These are phyloP conservation scores for Gossypium raimondii DNA, from an alignment of 345 rosid species.

Conservation along the genomic window DNA sequence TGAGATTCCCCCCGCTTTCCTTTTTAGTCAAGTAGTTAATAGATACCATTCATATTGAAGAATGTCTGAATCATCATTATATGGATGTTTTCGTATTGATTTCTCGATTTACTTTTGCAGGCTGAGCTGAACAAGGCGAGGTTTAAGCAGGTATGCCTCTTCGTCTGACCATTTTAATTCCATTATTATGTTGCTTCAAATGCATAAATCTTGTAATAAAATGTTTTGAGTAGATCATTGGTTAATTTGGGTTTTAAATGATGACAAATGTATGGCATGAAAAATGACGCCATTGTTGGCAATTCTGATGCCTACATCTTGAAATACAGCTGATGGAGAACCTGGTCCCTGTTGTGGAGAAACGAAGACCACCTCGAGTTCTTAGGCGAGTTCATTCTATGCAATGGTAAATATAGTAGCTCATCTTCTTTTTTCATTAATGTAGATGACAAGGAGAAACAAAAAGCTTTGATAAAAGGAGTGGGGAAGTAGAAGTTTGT, in stretches of 20 bases:
- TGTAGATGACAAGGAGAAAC: not conserved
- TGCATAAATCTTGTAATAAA: not conserved
- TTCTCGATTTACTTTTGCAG: constrained; percentile 25
- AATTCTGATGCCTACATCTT: not conserved
- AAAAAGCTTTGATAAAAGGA: not conserved
- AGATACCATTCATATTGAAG: not conserved
- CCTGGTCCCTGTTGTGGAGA: constrained; percentile 41
- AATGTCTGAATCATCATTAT: not conserved
- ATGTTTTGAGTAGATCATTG: not conserved
- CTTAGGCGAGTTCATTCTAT: constrained; percentile 36
- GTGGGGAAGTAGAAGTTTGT: not conserved
- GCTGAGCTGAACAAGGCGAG: constrained; percentile 35
- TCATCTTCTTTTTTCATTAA: not conserved
- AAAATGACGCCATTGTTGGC: too few relatives aligned
- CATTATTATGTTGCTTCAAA: not conserved
- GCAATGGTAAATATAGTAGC: constrained; percentile 32
- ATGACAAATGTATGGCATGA: not conserved
- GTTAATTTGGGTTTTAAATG: not conserved
- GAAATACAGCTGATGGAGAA: constrained; percentile 40
- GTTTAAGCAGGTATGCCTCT: constrained; percentile 33
- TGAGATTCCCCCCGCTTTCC: not conserved
- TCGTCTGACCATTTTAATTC: not conserved
- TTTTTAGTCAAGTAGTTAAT: not conserved
- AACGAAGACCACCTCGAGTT: constrained; percentile 30
- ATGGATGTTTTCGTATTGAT: constrained; percentile 1